Evolutionary conservation across 2,329 filamentous ascomycete genomes (phyloP).

Genomic region (Colletotrichum sansevieriae): DNA sequence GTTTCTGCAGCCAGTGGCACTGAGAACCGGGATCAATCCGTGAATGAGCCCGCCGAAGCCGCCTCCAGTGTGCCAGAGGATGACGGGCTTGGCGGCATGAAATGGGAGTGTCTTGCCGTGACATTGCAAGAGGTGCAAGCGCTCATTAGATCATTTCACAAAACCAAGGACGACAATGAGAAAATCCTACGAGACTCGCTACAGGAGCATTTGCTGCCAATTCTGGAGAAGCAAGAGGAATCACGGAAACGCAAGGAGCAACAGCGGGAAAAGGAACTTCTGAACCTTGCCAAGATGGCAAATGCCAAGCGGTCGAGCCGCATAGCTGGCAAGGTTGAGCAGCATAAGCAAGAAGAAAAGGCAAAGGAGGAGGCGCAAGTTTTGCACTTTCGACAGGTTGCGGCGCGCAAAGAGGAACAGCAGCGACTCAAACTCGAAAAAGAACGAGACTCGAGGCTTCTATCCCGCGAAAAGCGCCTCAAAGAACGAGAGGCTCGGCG

Average conservation of each 20-base stretch:
- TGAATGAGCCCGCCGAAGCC: conserved; percentile 44
- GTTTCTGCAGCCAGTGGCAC: conserved; percentile 59
- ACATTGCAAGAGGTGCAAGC: conserved; percentile 81
- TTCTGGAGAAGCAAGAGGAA: conserved; percentile 84
- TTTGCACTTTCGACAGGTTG: conserved; percentile 75
- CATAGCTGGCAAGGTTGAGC: conserved; percentile 84
- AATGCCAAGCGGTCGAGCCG: conserved; percentile 94
- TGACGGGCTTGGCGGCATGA: conserved; percentile 79
- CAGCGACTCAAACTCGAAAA: conserved; percentile 71
- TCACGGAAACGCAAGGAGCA: conserved; percentile 77
- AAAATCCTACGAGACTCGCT: conserved; percentile 80
- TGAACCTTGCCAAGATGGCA: conserved; percentile 88
- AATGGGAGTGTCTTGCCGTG: conserved; percentile 92
- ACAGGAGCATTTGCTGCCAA: conserved; percentile 82
- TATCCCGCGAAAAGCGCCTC: conserved; percentile 87
- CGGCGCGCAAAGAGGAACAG: conserved; percentile 76
- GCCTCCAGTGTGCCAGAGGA: conserved; percentile 55
- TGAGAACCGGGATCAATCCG: conserved; percentile 52
- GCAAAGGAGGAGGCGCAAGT: conserved; percentile 75
- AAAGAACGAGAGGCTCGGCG: conserved; percentile 89
- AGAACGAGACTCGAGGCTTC: conserved; percentile 82
- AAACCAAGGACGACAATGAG: conserved; percentile 86
- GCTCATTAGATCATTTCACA: conserved; percentile 79
- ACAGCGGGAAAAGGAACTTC: conserved; percentile 81
- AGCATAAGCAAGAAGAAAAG: conserved; percentile 80